Evolutionary conservation across 352 stramenopile genomes (phyloP).

Genomic region (Phytophthora foliorum): DNA sequence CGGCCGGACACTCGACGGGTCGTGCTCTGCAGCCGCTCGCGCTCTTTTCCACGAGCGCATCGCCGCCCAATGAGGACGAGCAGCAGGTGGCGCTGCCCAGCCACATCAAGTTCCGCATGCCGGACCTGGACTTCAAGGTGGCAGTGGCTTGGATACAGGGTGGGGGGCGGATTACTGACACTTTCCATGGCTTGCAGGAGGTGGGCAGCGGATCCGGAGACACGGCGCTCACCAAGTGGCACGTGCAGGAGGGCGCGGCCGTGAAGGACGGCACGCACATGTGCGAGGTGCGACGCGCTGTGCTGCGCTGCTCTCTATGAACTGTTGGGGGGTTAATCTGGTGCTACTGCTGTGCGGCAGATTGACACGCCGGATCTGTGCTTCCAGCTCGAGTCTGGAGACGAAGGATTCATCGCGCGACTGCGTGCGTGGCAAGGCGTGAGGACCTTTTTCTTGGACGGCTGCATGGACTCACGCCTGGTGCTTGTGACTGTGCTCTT

Average conservation of each 20-base stretch:
- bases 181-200: constrained; percentile 35
- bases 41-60: constrained; percentile 20
- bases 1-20: background rate
- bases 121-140: constrained; percentile 87
- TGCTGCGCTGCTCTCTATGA: background rate
- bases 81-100: constrained; percentile 48
- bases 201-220: constrained; percentile 61
- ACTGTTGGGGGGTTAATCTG: background rate
- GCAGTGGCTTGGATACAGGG: background rate
- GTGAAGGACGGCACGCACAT: constrained; percentile 79
- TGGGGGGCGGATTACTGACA: background rate
- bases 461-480: constrained; percentile 9
- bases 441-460: background rate
- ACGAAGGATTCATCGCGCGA: constrained; percentile 83
- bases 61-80: constrained; percentile 12
- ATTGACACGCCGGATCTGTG: constrained; percentile 89
- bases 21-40: background rate
- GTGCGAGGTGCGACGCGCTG: constrained; percentile 63
- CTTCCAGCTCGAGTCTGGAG: constrained; percentile 82
- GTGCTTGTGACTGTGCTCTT: constrained; percentile 9
- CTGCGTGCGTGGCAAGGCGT: constrained; percentile 54
- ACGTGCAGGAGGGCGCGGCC: constrained; percentile 65
- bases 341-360: constrained; percentile 33
- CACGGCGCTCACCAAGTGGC: constrained; percentile 84
- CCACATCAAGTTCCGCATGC: constrained; percentile 91